Evolutionary conservation across 139 green algal species (phyloP), one percentile per base, ranked within the genome.

Genomic region (Bryopsis sp.): DNA sequence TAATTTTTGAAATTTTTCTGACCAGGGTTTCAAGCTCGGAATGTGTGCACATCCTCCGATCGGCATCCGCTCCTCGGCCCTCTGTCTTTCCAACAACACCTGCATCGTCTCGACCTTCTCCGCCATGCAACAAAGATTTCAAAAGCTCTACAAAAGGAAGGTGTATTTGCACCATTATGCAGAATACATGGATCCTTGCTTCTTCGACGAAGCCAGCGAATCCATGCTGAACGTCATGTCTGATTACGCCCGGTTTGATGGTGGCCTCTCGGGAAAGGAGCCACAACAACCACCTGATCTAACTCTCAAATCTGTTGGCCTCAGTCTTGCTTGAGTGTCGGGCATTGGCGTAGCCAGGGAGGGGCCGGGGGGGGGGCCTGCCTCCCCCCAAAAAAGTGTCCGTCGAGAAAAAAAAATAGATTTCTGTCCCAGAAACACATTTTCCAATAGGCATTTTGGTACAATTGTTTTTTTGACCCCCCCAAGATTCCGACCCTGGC

Each of bases 61-160:
- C 58, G 83, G 79, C 26, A 64, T 79, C n/a, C 84, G 82, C 5
- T 82, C 83, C 58, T 84, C 82, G 0, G 68, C 90, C 48, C 76
- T 90, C 24, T 84, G 79, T 43, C 73, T 93, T 35, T 72, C 80
- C 62, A 95, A 93, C 82, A 93, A 89, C 76, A 88, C 78, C 67
- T 82, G 78, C 66, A 81, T 94, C 26, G 71, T 72, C 2, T 34
- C 48, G 58, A 90, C 78, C 26, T 85, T 94, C 38, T 46, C 0
- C 1, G 72, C 61, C 48, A 86, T 93, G 73, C 67, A 72, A 31
- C 68, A 81, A 4, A 76, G 87, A 11, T 92, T 91, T 43, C 48
- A 78, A 22, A 87, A 84, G 67, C 78, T 91, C 4, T 81, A 78
- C 67, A 62, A 67, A 4, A 68, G 64, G 72, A 86, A 78, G 69